Percentiles rank a stretch among this genome's conserved stretches.
phyloP scores from a whole-genome alignment of 176 grass and related monocot genomes.

The Stipa capillata region DNA sequence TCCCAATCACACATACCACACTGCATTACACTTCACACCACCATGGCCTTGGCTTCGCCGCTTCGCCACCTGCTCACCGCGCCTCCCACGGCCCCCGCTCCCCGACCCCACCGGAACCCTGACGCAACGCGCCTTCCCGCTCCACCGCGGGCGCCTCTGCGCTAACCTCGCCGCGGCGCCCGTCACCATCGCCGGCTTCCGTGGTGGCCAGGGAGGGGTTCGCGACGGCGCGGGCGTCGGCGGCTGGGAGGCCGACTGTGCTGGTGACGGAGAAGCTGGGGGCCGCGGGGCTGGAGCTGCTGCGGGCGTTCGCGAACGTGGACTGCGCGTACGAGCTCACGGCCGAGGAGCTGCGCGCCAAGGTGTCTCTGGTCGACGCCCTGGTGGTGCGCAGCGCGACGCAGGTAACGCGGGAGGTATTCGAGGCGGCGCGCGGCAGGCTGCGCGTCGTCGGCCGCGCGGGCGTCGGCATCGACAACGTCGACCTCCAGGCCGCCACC shows the following conservation, averaged over 20 bases:
- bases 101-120: not conserved
- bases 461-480: slow-evolving; percentile 87
- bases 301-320: slow-evolving; percentile 55
- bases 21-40: not conserved
- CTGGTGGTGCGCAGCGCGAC: slow-evolving; percentile 71
- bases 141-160: not conserved
- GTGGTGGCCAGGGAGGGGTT: not conserved
- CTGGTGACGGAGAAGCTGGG: slow-evolving; percentile 71
- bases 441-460: slow-evolving; percentile 66
- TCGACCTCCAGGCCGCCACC: slow-evolving; percentile 88
- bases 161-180: not conserved
- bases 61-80: slow-evolving; percentile 29
- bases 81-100: not conserved
- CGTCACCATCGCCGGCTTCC: too few relatives aligned
- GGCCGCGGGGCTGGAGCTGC: slow-evolving; percentile 38
- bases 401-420: slow-evolving; percentile 65
- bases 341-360: slow-evolving; percentile 66
- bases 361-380: slow-evolving; percentile 72
- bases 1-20: not conserved
- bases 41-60: slow-evolving; percentile 50
- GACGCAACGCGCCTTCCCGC: not conserved
- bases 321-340: slow-evolving; percentile 85
- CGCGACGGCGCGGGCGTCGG: too few relatives aligned
- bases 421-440: slow-evolving; percentile 71
- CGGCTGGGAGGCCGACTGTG: slow-evolving; percentile 40